Evolutionary conservation across 257 asterid genomes (phyloP), one percentile per base, ranked within the genome.

Genomic region (Linderniella brevidens): DNA sequence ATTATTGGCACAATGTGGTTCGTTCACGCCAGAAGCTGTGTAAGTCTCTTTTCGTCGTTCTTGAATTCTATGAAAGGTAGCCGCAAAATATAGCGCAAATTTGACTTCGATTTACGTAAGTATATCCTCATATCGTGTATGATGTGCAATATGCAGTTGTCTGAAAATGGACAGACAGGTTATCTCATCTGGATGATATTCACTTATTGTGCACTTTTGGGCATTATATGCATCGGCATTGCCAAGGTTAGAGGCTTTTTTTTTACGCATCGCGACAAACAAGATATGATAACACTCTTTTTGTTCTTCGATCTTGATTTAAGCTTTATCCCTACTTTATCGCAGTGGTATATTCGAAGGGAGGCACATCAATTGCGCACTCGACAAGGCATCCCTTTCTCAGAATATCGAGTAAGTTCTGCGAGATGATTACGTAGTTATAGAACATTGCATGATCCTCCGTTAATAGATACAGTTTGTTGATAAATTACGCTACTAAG

Each of bases 151-250:
- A n/a, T 60, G n/a, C 86, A 79, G 98, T 53, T 90, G 74, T 93
- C 94, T 3, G 80, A 85, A 77, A 93, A 88, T 46, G 98, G 96
- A 58, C 96, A 90, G 71, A 84, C 80, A 51, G 98, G 96, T 48
- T 90, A 80, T 67, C 94, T 81, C 41, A 90, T 90, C 65, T 90
- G 96, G 94, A 68, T 90, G 64, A 76, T 85, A 47, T 85, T 90
- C 73, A 85, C 96, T 75, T 90, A 78, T 69, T 90, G 94, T 62
- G 98, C 94, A 57, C 97, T 87, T 45, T 53, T 71, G 41, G 80
- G 93, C 69, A 68, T 83, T 41, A 88, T 83, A 70, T 72, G 93
- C 74, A 63, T 80, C 58, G 67, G 85, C 52, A 35, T 68, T 53
- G 93, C 86, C 68, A 87, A 82, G 97, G 97, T 83, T 58, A 16